Conservation (phyloP, 306 rosid species). For the Herpetospermum pedunculosum region DNA sequence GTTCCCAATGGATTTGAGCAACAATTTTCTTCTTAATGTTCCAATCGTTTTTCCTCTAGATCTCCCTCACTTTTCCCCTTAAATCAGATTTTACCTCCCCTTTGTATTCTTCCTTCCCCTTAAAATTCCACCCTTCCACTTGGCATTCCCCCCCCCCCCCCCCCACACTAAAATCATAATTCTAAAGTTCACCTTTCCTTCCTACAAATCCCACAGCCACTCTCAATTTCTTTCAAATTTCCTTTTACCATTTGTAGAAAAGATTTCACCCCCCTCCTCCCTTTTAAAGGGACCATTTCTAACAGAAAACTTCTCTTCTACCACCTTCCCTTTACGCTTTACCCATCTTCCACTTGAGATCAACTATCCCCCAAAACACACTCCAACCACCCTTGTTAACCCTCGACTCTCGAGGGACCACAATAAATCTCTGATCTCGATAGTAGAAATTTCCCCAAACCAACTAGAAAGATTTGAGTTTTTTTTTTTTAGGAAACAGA, state of each 20-base stretch:
- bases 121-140: too few species aligned
- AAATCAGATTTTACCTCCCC: too few species aligned
- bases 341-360: background rate
- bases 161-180: background rate
- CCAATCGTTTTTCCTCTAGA: too few species aligned
- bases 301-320: background rate
- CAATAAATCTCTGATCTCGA: background rate
- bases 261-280: background rate
- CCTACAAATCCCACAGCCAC: background rate
- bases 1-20: too few species aligned
- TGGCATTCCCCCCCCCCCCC: too few species aligned
- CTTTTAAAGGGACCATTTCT: background rate
- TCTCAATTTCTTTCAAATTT: background rate
- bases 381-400: background rate
- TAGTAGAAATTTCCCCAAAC: too few species aligned
- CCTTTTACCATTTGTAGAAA: background rate
- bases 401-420: background rate
- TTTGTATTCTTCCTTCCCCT: too few species aligned
- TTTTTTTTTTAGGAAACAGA: too few species aligned
- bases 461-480: background rate
- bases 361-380: background rate
- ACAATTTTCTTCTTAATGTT: too few species aligned
- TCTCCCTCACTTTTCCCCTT: background rate
- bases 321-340: background rate
- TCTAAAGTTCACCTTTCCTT: background rate